Evolutionary conservation across 371 early-diverging fungal genomes (phyloP), one percentile per base, ranked within the genome.

Genomic region (Rhizopus microsporus): DNA sequence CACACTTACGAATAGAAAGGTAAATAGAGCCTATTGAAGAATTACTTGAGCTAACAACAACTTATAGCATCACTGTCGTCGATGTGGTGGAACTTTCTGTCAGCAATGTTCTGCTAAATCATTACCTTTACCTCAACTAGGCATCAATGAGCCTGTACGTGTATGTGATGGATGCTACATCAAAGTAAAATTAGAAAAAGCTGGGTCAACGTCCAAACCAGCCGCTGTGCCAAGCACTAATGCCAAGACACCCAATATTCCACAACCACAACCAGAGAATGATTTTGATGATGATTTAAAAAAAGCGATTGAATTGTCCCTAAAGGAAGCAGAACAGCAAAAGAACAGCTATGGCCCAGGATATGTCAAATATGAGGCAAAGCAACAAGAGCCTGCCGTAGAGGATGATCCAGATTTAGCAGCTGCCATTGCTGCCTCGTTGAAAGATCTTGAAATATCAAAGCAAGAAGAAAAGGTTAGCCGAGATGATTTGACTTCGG

Each of bases 21-120:
- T 78, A 68, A 43, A 23, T 39, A 48, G 34, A 35, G 5, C 43
- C 0, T 33, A 47, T 44, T 17, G 31, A 12, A 13, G 8, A 38
- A 7, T 45, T 56, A 15, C 40, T 23, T 23, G 23, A 23, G 23
- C 23, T 23, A 2, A 23, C 23, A 23, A 23, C 23, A 23, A 1
- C 33, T 15, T 40, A 33, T 68, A 82, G 81, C 98, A 97, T 73
- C 98, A 97, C 71, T 97, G 98, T 65, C 86, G 98, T 67, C 91
- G 94, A 62, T 97, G 98, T 71, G 98, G 98, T 7, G 78, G 88
- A 39, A 93, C 93, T 5, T 97, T 90, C 62, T 96, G 96, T 70
- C 87, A 90, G 33, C 82, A 88, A 42, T 97, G 98, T 68, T 95
- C 96, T 5, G 87, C 92, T 32, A 93, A 93, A 68, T 86, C 67